These are phyloP conservation scores for Trametes cubensis DNA, from an alignment of 768 basidiomycete genomes.

Conservation along the genomic window DNA sequence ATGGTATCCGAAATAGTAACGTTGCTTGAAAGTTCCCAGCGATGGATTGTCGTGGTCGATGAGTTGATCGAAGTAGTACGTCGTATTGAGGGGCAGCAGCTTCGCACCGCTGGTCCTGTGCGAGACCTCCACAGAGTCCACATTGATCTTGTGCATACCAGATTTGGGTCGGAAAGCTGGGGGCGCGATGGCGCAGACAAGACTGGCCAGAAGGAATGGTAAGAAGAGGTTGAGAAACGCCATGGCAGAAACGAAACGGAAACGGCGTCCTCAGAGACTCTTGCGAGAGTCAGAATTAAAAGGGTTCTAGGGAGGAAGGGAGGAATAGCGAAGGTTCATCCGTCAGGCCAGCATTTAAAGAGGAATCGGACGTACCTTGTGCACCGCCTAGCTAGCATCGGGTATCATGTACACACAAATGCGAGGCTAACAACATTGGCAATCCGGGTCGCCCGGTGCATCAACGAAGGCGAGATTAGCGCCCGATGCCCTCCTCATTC, in stretches of 20 bases:
- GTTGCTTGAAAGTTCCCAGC: conserved; percentile 72
- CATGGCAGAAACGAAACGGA: neutral
- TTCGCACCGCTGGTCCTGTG: neutral
- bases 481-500: too few species aligned
- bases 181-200: neutral
- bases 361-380: too few species aligned
- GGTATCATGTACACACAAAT: too few species aligned
- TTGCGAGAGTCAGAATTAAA: too few species aligned
- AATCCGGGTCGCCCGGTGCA: too few species aligned
- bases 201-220: neutral
- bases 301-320: too few species aligned
- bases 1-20: conserved; percentile 73
- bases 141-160: neutral
- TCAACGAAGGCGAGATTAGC: too few species aligned
- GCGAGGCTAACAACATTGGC: too few species aligned
- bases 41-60: conserved; percentile 56
- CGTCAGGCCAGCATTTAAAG: too few species aligned
- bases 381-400: too few species aligned
- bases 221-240: neutral
- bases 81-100: conserved; percentile 1
- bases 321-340: too few species aligned
- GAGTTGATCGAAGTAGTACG: conserved; percentile 55
- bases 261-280: too few species aligned
- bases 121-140: neutral
- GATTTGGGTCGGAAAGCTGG: neutral